Conservation (phyloP, 805 yeast genomes). For the Yarrowia divulgata region DNA sequence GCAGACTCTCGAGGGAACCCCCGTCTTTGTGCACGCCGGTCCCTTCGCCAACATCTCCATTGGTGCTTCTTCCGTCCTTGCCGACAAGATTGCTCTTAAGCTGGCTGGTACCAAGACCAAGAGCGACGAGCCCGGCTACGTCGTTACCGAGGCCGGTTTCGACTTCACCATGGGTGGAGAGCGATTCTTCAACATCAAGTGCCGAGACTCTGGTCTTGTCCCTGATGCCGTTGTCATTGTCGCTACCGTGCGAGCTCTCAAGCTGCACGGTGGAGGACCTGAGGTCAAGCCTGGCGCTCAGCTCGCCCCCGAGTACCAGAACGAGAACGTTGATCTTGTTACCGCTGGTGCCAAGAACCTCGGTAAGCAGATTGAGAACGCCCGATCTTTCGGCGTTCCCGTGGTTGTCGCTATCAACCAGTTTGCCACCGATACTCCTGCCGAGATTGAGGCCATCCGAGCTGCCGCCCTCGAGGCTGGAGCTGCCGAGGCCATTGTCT, state of each 20-base stretch:
- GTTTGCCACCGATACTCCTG: conserved; percentile 80
- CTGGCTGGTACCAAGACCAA: conserved; percentile 72
- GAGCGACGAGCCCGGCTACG: conserved; percentile 68
- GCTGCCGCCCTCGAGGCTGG: conserved; percentile 89
- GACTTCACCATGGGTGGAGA: conserved; percentile 99
- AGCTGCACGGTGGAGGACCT: conserved; percentile 96
- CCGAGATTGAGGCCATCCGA: conserved; percentile 80
- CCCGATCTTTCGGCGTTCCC: conserved; percentile 83
- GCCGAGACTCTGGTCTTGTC: conserved; percentile 84
- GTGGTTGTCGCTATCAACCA: conserved; percentile 94
- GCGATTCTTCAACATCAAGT: conserved; percentile 93
- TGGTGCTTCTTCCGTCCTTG: conserved; percentile 94
- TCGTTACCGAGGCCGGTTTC: conserved; percentile 97
- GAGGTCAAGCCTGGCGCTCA: conserved; percentile 94
- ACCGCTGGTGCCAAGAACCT: conserved; percentile 84
- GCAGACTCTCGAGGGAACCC: conserved; percentile 98
- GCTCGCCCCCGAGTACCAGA: conserved; percentile 78
- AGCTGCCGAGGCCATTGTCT: conserved; percentile 86
- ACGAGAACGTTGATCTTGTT: conserved; percentile 81
- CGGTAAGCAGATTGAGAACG: conserved; percentile 88
- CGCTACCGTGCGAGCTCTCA: conserved; percentile 96
- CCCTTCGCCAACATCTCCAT: conserved; percentile 97
- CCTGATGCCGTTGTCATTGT: conserved; percentile 94
- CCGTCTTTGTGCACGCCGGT: conserved; percentile 97
- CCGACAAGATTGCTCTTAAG: conserved; percentile 91